Percentiles rank a stretch among this genome's conserved stretches.
Evolutionary conservation across 176 grass and related monocot species (phyloP).

Genomic region (Thinopyrum elongatum): DNA sequence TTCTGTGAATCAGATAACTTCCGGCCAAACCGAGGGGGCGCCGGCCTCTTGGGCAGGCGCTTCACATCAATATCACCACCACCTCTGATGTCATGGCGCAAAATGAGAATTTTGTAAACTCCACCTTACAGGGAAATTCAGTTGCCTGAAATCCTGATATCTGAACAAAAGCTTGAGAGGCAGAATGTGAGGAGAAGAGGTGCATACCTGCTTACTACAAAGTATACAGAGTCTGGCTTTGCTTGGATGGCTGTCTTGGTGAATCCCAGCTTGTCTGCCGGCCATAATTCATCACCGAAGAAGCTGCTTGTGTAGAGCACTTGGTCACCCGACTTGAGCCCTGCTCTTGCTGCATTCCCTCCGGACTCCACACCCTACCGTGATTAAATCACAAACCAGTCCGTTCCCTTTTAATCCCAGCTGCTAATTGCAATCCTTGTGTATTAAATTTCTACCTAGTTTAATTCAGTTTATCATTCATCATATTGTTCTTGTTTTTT

Average conservation of each 20-base stretch:
- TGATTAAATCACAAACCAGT: slow-evolving; percentile 17
- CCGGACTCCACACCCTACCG: slow-evolving; percentile 75
- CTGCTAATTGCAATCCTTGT: background rate
- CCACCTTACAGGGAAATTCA: background rate
- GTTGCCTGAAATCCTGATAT: slow-evolving; percentile 9
- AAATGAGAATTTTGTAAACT: slow-evolving; percentile 9
- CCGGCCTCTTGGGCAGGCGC: slow-evolving; percentile 77
- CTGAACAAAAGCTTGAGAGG: background rate
- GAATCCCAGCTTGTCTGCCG: slow-evolving; percentile 98
- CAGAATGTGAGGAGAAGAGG: background rate
- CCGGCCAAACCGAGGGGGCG: slow-evolving; percentile 79
- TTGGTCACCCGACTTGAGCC: slow-evolving; percentile 76
- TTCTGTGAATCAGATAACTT: slow-evolving; percentile 85
- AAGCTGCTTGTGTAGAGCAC: slow-evolving; percentile 96
- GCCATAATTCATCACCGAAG: slow-evolving; percentile 94
- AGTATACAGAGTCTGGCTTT: slow-evolving; percentile 95
- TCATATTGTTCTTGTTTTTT: background rate
- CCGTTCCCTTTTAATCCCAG: background rate
- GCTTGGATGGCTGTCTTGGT: slow-evolving; percentile 98
- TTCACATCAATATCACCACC: slow-evolving; percentile 77
- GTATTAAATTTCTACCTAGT: background rate
- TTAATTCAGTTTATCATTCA: slow-evolving; percentile 1
- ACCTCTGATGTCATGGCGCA: slow-evolving; percentile 40
- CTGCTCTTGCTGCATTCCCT: slow-evolving; percentile 84
- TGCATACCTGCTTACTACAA: slow-evolving; percentile 78